Evolutionary conservation across 768 basidiomycete species (phyloP).

Genomic region (Lactifluus pinguis): DNA sequence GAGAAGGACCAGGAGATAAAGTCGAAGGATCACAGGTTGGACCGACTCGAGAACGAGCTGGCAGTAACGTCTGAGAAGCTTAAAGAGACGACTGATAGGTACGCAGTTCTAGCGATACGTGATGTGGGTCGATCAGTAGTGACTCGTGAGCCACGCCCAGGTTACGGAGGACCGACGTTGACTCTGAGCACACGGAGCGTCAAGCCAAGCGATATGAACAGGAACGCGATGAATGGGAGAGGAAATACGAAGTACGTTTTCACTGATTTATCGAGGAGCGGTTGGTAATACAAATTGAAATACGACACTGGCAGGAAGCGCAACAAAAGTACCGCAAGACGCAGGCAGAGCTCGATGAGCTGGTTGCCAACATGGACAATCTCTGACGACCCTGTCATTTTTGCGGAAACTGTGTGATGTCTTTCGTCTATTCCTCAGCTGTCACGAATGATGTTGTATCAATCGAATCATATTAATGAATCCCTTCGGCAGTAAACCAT

Average conservation of each 20-base stretch:
- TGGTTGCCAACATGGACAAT: constrained; percentile 13
- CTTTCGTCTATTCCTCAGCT: neutral
- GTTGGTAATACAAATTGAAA: neutral
- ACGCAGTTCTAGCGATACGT: neutral
- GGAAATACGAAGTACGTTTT: constrained; percentile 11
- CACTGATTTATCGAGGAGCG: neutral
- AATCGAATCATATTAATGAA: neutral
- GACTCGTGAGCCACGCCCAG: neutral
- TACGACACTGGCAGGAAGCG: constrained; percentile 1
- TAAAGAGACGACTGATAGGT: neutral
- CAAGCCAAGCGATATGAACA: constrained; percentile 8
- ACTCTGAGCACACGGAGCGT: constrained; percentile 9
- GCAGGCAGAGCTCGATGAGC: constrained; percentile 10
- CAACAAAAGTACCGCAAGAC: constrained; percentile 7
- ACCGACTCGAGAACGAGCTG: neutral
- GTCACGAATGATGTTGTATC: neutral
- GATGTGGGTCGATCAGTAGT: neutral
- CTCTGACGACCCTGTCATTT: constrained; percentile 1
- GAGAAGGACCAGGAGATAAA: constrained; percentile 12
- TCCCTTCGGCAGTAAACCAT: neutral
- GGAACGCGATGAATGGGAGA: constrained; percentile 9
- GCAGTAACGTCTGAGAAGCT: neutral
- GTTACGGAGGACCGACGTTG: constrained; percentile 7
- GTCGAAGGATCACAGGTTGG: constrained; percentile 14
- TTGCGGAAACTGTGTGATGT: neutral